A percentile compares a stretch with the other conserved stretches of the same genome.
Evolutionary conservation across 2,329 filamentous ascomycete genomes (phyloP).

Genomic region (Aspergillus fischeri): DNA sequence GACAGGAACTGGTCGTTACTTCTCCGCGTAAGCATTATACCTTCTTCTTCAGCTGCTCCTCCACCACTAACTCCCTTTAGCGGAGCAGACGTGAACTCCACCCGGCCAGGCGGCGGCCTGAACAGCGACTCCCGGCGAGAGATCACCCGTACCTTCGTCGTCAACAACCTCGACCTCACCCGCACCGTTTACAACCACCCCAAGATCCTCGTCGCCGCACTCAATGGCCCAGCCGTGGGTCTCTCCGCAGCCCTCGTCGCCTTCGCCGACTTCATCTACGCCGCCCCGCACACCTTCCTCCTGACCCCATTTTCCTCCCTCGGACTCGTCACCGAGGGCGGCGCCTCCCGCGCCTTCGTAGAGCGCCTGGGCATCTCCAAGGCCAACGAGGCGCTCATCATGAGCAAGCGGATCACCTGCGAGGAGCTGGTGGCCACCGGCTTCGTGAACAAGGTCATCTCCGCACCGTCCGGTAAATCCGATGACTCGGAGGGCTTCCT

Average conservation of each 20-base stretch:
- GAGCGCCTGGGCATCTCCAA: conserved; percentile 72
- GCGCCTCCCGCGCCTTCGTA: conserved; percentile 72
- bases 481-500: conserved; percentile 68
- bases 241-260: conserved; percentile 78
- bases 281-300: conserved; percentile 73
- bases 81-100: conserved; percentile 71
- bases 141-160: conserved; percentile 68
- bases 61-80: conserved; percentile 40
- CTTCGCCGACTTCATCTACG: conserved; percentile 91
- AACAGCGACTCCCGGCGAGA: conserved; percentile 47
- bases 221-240: conserved; percentile 89
- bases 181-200: conserved; percentile 89
- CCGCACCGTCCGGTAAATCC: conserved; percentile 48
- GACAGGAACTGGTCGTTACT: conserved; percentile 73
- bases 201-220: conserved; percentile 84
- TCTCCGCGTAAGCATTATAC: conserved; percentile 69
- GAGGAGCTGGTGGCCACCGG: conserved; percentile 71
- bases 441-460: conserved; percentile 82
- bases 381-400: conserved; percentile 89
- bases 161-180: conserved; percentile 84
- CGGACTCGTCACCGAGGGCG: conserved; percentile 86
- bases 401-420: conserved; percentile 72
- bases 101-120: conserved; percentile 40
- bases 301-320: conserved; percentile 89
- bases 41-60: background rate